Percentiles rank a stretch among this genome's conserved stretches.
Conservation (phyloP, 192 early-diverging fungal genomes). For the Umbelopsis sp. region DNA sequence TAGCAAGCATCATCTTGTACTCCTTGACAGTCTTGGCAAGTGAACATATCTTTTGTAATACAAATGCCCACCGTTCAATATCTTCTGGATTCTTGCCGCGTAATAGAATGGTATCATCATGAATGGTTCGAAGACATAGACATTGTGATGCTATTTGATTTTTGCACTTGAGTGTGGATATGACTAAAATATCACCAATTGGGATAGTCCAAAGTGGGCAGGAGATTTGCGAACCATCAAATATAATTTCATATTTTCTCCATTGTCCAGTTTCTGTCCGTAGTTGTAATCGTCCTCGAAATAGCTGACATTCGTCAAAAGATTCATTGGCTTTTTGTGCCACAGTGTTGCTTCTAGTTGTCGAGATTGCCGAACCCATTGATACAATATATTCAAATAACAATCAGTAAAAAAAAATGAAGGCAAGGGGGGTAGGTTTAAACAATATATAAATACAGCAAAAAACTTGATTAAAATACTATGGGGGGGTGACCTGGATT, state of each 20-base stretch:
- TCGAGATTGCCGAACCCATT: slow-evolving; percentile 1
- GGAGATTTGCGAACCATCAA: slow-evolving; percentile 13
- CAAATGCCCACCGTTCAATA: slow-evolving; percentile 15
- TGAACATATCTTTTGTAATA: slow-evolving; percentile 7
- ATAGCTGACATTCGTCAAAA: slow-evolving; percentile 7
- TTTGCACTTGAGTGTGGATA: slow-evolving; percentile 1
- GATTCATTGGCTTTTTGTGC: background rate
- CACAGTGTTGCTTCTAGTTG: background rate
- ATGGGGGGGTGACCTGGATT: no score
- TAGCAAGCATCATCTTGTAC: background rate
- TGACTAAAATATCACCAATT: background rate
- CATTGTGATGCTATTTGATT: background rate
- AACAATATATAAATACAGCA: background rate
- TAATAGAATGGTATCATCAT: background rate
- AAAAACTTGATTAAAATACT: background rate
- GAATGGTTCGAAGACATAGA: slow-evolving; percentile 12
- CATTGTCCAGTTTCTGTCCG: slow-evolving; percentile 12
- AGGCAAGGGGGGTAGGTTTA: slow-evolving; percentile 2
- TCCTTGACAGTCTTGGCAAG: background rate
- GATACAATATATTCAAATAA: no score
- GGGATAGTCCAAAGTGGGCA: slow-evolving; percentile 11
- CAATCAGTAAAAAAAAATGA: background rate
- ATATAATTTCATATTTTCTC: slow-evolving; percentile 8
- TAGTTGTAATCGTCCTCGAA: slow-evolving; percentile 7
- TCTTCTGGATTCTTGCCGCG: slow-evolving; percentile 2